Percentiles rank a stretch among this genome's conserved stretches.
phyloP scores from a whole-genome alignment of 2,329 filamentous ascomycete species.

The Lachnellula occidentalis region DNA sequence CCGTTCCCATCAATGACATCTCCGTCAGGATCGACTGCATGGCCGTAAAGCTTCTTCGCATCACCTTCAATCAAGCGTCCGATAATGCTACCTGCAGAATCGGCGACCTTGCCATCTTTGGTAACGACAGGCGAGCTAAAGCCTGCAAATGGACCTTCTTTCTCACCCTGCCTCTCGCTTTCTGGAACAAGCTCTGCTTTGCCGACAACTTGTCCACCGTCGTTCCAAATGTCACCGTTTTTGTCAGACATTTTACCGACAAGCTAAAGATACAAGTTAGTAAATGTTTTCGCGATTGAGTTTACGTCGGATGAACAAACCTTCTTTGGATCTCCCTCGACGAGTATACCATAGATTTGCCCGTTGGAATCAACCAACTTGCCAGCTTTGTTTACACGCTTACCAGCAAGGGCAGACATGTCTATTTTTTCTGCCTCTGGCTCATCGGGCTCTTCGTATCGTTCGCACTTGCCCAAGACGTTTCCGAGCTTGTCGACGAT shows the following conservation, averaged over 20 bases:
- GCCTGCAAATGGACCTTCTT: slow-evolving; percentile 65
- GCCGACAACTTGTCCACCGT: slow-evolving; percentile 66
- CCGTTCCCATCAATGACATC: slow-evolving; percentile 75
- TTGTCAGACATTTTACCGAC: slow-evolving; percentile 66
- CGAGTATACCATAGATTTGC: slow-evolving; percentile 56
- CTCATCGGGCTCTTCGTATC: slow-evolving; percentile 52
- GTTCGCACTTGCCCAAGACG: slow-evolving; percentile 60
- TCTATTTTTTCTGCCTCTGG: slow-evolving; percentile 44
- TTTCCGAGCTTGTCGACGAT: slow-evolving; percentile 64
- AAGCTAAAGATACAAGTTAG: slow-evolving; percentile 32
- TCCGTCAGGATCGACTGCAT: slow-evolving; percentile 73
- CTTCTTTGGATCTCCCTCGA: slow-evolving; percentile 60
- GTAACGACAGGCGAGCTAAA: slow-evolving; percentile 58
- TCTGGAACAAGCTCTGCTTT: slow-evolving; percentile 63
- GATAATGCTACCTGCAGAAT: slow-evolving; percentile 62
- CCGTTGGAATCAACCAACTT: slow-evolving; percentile 52
- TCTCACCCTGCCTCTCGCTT: slow-evolving; percentile 55
- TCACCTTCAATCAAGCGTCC: slow-evolving; percentile 69
- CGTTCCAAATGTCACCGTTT: slow-evolving; percentile 65
- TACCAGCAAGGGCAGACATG: slow-evolving; percentile 59
- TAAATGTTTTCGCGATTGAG: background rate
- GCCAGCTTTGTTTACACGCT: slow-evolving; percentile 67
- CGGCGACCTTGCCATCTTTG: slow-evolving; percentile 65
- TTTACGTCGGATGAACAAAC: background rate
- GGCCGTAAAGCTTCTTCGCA: slow-evolving; percentile 64